Percentiles rank a stretch among this genome's conserved stretches.
These are phyloP conservation scores for Moesziomyces antarcticus DNA, from an alignment of 1,284 basidiomycete genomes.

Conservation along the genomic window DNA sequence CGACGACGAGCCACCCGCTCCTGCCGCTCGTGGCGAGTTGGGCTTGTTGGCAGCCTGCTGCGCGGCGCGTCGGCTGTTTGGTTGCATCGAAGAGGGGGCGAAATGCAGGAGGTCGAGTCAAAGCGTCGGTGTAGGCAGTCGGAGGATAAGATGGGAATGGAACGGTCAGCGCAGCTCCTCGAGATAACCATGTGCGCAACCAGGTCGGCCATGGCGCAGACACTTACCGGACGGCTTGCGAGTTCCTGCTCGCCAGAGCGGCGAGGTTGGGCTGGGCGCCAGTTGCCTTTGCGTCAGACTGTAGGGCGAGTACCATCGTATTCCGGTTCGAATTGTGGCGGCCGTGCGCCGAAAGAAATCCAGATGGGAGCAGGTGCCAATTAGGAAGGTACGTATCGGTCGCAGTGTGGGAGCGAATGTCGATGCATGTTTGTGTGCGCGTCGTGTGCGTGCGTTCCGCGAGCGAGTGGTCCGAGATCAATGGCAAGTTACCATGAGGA, in stretches of 20 bases:
- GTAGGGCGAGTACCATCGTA: not conserved
- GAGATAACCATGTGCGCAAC: no score
- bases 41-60: slow-evolving; percentile 77
- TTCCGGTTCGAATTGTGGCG: no score
- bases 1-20: slow-evolving; percentile 93
- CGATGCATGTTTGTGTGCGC: no score
- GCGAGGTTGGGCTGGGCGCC: slow-evolving; percentile 54
- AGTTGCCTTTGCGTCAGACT: slow-evolving; percentile 50
- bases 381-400: no score
- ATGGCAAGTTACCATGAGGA: no score
- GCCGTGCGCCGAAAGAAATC: no score
- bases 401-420: no score
- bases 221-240: slow-evolving; percentile 46
- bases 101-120: not conserved
- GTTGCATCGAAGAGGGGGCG: not conserved
- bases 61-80: slow-evolving; percentile 75
- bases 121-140: not conserved
- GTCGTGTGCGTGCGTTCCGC: no score
- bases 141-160: not conserved
- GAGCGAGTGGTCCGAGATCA: no score
- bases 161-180: no score
- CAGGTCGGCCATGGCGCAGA: no score
- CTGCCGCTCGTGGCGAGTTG: slow-evolving; percentile 89
- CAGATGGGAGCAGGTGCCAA: no score
- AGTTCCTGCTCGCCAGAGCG: slow-evolving; percentile 53